Evolutionary conservation across 2,329 filamentous ascomycete genomes (phyloP), one percentile per base, ranked within the genome.

Genomic region (Leptographium flavum): DNA sequence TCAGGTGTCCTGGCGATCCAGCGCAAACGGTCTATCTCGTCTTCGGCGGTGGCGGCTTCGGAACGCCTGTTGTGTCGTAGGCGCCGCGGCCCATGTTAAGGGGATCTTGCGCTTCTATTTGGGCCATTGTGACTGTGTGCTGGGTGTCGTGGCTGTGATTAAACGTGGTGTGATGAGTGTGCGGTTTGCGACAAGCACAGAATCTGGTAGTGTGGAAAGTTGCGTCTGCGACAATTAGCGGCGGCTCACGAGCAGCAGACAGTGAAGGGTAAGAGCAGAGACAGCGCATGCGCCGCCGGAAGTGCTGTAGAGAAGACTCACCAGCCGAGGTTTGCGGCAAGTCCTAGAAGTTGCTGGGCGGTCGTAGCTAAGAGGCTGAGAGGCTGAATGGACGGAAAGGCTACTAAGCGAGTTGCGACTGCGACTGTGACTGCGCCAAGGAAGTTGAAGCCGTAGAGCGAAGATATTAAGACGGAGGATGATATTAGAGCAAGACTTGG

Each of bases 41-140:
- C 55, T 62, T 61, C 27, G 60, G 60, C 45, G 58, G 60, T 42
- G 57, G 56, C 11, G 60, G 60, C 54, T 63, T 63, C 30, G 59
- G 59, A 10, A 62, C 58, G 25, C 60, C 60, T 25, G 60, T 62
- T 46, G 60, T 63, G 50, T 63, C 60, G 45, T 63, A 63, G 49
- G 60, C 60, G 25, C 59, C 60, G 13, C 60, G 56, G 53, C 59
- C 60, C 45, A 60, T 56, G 56, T 62, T 61, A 55, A 55, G 48
- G 39, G 52, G 49, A 35, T 48, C 45, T 51, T 57, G 53, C 47
- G 57, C 57, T 49, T 53, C 52, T 53, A 52, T 54, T 52, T 52
- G 51, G 45, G 60, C 55, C 60, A 62, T 62, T 52, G 44, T 59
- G 57, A 47, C 40, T 21, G 19, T n/a, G 31, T 15, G 5, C 5